Percentiles rank a stretch among this genome's conserved stretches.
Conservation (phyloP, 73 alveolate genomes). For the Symbiodinium pilosum region DNA sequence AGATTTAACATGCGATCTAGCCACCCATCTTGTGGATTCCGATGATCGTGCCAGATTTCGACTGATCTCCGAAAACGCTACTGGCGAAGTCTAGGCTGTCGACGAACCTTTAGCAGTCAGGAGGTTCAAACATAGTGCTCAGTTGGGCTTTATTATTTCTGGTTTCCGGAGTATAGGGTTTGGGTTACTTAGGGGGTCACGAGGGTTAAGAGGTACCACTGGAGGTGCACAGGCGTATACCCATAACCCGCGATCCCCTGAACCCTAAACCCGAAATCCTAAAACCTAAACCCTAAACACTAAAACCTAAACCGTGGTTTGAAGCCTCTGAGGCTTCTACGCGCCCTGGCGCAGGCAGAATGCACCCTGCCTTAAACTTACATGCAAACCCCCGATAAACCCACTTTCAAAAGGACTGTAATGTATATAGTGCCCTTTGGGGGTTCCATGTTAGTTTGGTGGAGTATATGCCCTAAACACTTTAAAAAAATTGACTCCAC, state of each 20-base stretch:
- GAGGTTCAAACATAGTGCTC: too few species aligned
- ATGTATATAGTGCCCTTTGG: too few species aligned
- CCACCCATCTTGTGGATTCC: slow-evolving; percentile 81
- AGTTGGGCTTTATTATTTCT: too few species aligned
- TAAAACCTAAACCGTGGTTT: not conserved
- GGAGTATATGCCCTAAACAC: too few species aligned
- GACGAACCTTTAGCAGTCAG: not conserved
- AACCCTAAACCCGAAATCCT: not conserved
- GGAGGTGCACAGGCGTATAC: not conserved
- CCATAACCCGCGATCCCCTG: not conserved
- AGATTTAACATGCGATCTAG: not conserved
- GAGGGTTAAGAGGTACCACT: not conserved
- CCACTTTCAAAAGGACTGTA: not conserved
- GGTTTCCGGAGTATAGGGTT: not conserved
- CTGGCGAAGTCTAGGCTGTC: slow-evolving; percentile 74
- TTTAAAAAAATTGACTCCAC: too few species aligned
- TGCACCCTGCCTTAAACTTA: not conserved
- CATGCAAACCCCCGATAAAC: not conserved
- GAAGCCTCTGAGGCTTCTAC: too few species aligned
- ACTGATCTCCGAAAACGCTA: slow-evolving; percentile 33
- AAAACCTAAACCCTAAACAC: not conserved
- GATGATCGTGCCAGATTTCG: slow-evolving; percentile 54
- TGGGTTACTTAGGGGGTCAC: not conserved
- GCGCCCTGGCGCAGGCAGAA: too few species aligned
- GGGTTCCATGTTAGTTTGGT: too few species aligned